Base-by-base conservation (phyloP, 768 basidiomycete genomes). In the Gymnopilus dilepis region DNA sequence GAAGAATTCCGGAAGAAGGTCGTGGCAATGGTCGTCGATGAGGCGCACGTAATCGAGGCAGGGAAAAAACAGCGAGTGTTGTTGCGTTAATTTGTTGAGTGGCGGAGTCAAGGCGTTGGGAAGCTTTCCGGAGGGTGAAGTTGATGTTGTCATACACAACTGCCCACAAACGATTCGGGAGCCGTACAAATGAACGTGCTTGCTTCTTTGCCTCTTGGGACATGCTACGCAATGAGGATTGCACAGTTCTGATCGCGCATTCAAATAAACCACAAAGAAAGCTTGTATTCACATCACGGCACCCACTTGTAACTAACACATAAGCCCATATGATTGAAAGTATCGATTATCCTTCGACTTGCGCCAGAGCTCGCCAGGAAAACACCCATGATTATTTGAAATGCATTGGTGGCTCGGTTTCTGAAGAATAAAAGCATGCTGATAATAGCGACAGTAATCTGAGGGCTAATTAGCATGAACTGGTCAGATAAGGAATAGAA, bases 71-170 rank as follows among this genome's bases (percentile, higher is more conserved):
- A 1, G 58, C 61, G 13, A 57, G 13, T 56, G 65, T 65, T 0
- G 65, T 65, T 12, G 65, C 58, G 50, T 65, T 65, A 21, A 65
- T 45, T 57, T 65, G 65, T 9, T 40, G 56, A 19, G 65, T 65
- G 8, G 41, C 61, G 1, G 57, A 65, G 24, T 65, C 61, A n/a
- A 65, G 30, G 2, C 53, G 52, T 30, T 62, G 65, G 21, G 65
- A 62, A 12, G 65, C 53, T 30, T 38, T 45, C 40, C 58, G 51
- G 3, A 62, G 11, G 2, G 61, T 65, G 21, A 65, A 65, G 58
- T 65, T 65, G 61, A 65, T 65, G 37, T 65, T 65, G 53, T 63
- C 65, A 30, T 62, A 65, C 21, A 62, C 65, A 21, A 62, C 53
- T 7, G 54, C 58, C 65, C 61, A 65, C 7, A 59, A 45, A 11